Evolutionary conservation across 768 basidiomycete genomes (phyloP), one percentile per base, ranked within the genome.

Genomic region (Collybiopsis confluens): DNA sequence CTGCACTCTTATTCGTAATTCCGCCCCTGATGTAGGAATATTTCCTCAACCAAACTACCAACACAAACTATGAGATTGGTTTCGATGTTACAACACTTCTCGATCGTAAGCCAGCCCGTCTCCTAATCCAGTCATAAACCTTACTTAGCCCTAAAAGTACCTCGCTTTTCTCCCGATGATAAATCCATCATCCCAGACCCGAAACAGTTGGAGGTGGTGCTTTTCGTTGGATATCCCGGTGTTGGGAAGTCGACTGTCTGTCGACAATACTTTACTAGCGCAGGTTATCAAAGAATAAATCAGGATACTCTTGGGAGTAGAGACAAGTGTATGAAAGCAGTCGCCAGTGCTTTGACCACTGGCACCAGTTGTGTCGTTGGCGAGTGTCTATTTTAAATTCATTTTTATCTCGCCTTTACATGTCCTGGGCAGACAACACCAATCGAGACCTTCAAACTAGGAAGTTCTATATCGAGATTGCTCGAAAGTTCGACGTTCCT

Each of bases 201-300:
- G 1, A 59, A 56, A 0, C 60, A 58, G 27, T 70, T 73, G 62
- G 80, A 82, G 59, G 61, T 78, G 2, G 69, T 81, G 5, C 28
- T 82, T 2, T 80, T 82, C 50, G 74, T 78, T 26, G 79, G 80
- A 41, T 80, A 76, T 56, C 79, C 79, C 1, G 75, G 73, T 58
- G 55, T 80, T 36, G 96, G 96, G 38, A 98, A 98, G 68, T 84
- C 90, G 0, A 79, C 87, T 0, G 90, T 97, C 68, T 98, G 77
- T 66, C 73, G 73, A 16, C 75, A 65, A 41, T 73, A 92, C 65
- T 95, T 98, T 67, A 66, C 73, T 16, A 73, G 83, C 0, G 70
- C 68, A 3, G 85, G 79, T 13, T 97, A 98, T 66, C 68, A 76
- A 1, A 91, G 95, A 58, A 77, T 98, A 56, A 96, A 96, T 63